Conservation (phyloP, 495 filamentous ascomycete species). For the Neurospora cerealis region DNA sequence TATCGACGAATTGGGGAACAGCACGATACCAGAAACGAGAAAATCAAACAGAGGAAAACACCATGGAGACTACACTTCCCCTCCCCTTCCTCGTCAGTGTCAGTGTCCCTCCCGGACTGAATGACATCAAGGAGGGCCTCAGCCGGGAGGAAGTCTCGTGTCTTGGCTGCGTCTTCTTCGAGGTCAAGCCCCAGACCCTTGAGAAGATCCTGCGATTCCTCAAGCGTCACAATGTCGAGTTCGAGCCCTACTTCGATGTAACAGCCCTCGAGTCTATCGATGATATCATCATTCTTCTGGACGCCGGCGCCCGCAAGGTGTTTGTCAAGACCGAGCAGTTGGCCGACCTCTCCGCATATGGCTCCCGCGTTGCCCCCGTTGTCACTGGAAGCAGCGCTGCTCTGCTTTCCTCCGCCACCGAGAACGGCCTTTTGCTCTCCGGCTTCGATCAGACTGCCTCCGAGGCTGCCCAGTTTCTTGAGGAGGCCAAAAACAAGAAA, state of each 20-base stretch:
- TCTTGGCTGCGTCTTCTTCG: slow-evolving; percentile 66
- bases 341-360: slow-evolving; percentile 32
- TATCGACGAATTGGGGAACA: background rate
- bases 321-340: slow-evolving; percentile 65
- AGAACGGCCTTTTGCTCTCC: slow-evolving; percentile 34
- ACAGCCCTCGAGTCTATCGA: slow-evolving; percentile 54
- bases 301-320: slow-evolving; percentile 78
- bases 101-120: slow-evolving; percentile 41
- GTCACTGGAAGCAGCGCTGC: slow-evolving; percentile 21
- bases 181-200: slow-evolving; percentile 45
- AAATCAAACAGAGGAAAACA: background rate
- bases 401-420: slow-evolving; percentile 20
- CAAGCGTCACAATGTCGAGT: slow-evolving; percentile 51
- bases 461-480: slow-evolving; percentile 31
- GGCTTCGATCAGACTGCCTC: slow-evolving; percentile 33
- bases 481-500: slow-evolving; percentile 37
- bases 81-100: slow-evolving; percentile 51
- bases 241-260: slow-evolving; percentile 67
- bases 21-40: background rate
- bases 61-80: slow-evolving; percentile 46
- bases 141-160: slow-evolving; percentile 62
- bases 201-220: slow-evolving; percentile 59
- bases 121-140: slow-evolving; percentile 43
- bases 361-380: slow-evolving; percentile 32
- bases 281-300: slow-evolving; percentile 69